Evolutionary conservation across 2,329 filamentous ascomycete genomes (phyloP), one percentile per base, ranked within the genome.

Genomic region (Chrysoporthe austroafricana): DNA sequence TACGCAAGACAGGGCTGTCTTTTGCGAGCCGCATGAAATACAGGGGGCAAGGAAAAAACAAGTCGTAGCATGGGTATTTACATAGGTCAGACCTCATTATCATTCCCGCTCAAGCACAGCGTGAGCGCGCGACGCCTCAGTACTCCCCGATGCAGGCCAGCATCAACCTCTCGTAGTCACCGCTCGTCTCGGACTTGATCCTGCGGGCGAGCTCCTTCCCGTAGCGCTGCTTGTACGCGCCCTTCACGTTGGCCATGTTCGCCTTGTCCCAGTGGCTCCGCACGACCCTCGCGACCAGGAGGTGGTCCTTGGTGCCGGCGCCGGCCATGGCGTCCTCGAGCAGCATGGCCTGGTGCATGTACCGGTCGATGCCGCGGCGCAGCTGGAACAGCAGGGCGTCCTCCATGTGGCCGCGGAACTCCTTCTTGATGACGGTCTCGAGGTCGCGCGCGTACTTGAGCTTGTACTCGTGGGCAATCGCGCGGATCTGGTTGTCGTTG

Each of bases 351-450:
- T 97, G 94, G 71, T 93, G 90, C 84, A 92, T 91, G 68, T 92
- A 93, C 72, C 91, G 92, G 79, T 97, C 93, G 6, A 87, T 82
- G 2, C 92, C 95, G 14, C 90, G 84, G 13, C 86, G 86, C n/a
- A 97, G 82, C 77, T 97, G 93, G 76, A 89, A 89, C 36, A 96
- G 80, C 0, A 98, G 85, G 0, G 93, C 93, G 18, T 92, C 87
- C 77, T 94, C 85, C 94, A 98, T 97, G 76, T 98, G 95, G 0
- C 95, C 95, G 0, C 90, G 92, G 79, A 97, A 97, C 74, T 96
- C 89, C 81, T 90, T 69, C 70, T 88, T 88, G 73, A 98, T 88
- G 62, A 93, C 89, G 44, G 88, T 86, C 71, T 93, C 89, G 1
- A 98, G 83, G 14, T 87, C 82, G 50, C 85, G 86, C 26, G 89